phyloP scores from a whole-genome alignment of 345 rosid genomes.

The Aquilaria malaccensis region DNA sequence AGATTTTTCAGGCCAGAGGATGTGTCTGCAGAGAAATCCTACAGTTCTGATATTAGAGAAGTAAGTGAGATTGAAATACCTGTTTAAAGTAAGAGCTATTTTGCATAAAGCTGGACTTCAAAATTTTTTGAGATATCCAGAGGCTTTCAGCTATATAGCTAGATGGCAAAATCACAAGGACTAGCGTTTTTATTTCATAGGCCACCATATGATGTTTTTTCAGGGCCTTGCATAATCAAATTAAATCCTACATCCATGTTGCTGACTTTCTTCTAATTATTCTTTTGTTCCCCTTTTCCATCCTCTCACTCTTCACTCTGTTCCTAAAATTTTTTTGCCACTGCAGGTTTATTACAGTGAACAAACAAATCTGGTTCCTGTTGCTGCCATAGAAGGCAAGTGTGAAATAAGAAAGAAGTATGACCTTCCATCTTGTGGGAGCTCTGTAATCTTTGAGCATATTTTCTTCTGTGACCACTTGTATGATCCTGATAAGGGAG shows the following conservation, averaged over 20 bases:
- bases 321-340: constrained; percentile 4
- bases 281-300: constrained; percentile 6
- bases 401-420: constrained; percentile 79
- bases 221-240: too few species aligned
- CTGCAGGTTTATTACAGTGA: constrained; percentile 76
- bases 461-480: constrained; percentile 77
- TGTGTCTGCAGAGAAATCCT: constrained; percentile 57
- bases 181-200: too few species aligned
- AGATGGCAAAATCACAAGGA: too few species aligned
- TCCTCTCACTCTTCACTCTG: constrained; percentile 3
- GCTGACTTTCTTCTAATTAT: neutral
- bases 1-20: constrained; percentile 71
- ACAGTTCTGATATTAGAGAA: constrained; percentile 55
- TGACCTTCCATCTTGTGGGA: constrained; percentile 40
- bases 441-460: constrained; percentile 48
- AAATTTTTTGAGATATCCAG: too few species aligned
- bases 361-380: constrained; percentile 27
- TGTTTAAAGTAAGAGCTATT: neutral
- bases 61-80: constrained; percentile 22
- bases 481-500: constrained; percentile 63
- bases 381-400: constrained; percentile 54
- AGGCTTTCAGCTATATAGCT: too few species aligned
- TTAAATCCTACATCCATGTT: too few species aligned
- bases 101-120: neutral
- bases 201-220: too few species aligned